Base-by-base conservation (phyloP, 2,329 filamentous ascomycete species). In the Metarhizium robertsii region DNA sequence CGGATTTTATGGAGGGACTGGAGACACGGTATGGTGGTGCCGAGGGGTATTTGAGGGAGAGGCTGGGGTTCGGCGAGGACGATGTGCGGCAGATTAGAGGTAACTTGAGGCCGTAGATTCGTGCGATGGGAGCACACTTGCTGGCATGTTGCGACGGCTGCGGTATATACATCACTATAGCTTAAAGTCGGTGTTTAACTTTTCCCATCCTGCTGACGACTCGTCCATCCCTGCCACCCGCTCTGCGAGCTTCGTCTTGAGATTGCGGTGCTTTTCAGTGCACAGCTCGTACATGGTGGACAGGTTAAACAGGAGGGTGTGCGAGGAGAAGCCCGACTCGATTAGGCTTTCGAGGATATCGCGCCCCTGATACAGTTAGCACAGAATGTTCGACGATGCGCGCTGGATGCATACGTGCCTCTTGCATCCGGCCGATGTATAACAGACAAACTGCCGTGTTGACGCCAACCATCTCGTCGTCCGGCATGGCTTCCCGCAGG, bases 231-330 rank as follows among this genome's bases (percentile, higher is more conserved):
- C 73, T 1, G 89, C 86, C 18, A 94, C 77, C 53, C 78, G 80
- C 63, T 90, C 87, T 2, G 87, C 85, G 18, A 97, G 75, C 30
- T 74, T 75, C 34, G 81, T 70, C 75, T 97, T 97, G 62, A 87
- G 71, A 13, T 79, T 79, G 51, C 81, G 76, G 46, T 89, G 82
- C 59, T 81, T 80, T 63, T 97, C 92, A 0, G 88, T 92, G 67
- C 88, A 94, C 7, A 97, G 78, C 71, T 97, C 94, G 67, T 95
- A 97, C 63, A 96, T 83, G 0, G 92, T 97, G 11, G 86, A 84
- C 13, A 99, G 71, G 67, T 97, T 97, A 72, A 96, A 95, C 0
- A 95, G 81, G 2, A 96, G 73, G 0, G 88, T 88, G 59, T 88
- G 85, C 56, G 92, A 96, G 0, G 83, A 81, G 45, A 82, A 75